Conservation (phyloP, 1,284 basidiomycete genomes). For the Heliocybe sulcata region DNA sequence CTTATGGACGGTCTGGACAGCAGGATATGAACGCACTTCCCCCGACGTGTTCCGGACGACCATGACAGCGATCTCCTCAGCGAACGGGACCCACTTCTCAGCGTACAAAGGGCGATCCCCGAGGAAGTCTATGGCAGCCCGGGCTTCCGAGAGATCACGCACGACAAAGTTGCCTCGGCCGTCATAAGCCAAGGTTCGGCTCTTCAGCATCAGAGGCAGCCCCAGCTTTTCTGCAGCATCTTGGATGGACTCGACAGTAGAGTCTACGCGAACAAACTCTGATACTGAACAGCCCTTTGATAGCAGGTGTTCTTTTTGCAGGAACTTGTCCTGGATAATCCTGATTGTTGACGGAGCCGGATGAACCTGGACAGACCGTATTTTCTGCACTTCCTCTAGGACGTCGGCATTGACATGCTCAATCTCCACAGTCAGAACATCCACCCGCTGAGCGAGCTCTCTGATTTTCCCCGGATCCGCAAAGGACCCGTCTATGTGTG, state of each 20-base stretch:
- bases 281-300: slow-evolving; percentile 64
- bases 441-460: slow-evolving; percentile 75
- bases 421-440: slow-evolving; percentile 94
- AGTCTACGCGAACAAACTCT: slow-evolving; percentile 60
- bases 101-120: slow-evolving; percentile 77
- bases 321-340: slow-evolving; percentile 93
- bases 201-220: slow-evolving; percentile 95
- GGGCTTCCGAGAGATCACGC: slow-evolving; percentile 43
- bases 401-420: slow-evolving; percentile 90
- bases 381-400: slow-evolving; percentile 58
- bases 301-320: slow-evolving; percentile 79
- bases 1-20: slow-evolving; percentile 94
- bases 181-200: slow-evolving; percentile 91
- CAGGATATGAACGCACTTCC: slow-evolving; percentile 81
- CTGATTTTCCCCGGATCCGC: slow-evolving; percentile 76
- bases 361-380: slow-evolving; percentile 63
- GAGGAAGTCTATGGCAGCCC: slow-evolving; percentile 36
- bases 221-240: slow-evolving; percentile 56
- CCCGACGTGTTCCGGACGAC: slow-evolving; percentile 81
- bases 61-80: slow-evolving; percentile 94
- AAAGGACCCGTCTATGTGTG: slow-evolving; percentile 90
- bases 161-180: slow-evolving; percentile 91
- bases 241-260: slow-evolving; percentile 48
- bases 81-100: slow-evolving; percentile 90
- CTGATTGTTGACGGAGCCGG: slow-evolving; percentile 82